Conservation (phyloP, 306 rosid genomes). For the Prunus davidiana region DNA sequence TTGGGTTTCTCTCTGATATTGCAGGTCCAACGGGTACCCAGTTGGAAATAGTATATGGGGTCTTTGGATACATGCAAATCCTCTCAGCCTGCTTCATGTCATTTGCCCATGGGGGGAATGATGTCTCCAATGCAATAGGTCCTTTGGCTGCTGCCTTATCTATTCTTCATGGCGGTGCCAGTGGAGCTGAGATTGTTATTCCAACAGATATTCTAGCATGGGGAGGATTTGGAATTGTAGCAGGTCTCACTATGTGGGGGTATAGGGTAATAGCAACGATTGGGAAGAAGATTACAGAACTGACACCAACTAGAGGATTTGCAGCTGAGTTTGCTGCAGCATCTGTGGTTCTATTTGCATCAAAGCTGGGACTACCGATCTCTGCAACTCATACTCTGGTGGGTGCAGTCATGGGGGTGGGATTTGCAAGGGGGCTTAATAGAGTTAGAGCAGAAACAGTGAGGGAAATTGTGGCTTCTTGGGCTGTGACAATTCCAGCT, state of each 20-base stretch:
- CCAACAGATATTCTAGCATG: constrained; percentile 95
- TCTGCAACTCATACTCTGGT: constrained; percentile 94
- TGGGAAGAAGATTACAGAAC: constrained; percentile 91
- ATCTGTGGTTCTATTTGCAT: constrained; percentile 83
- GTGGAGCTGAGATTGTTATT: constrained; percentile 65
- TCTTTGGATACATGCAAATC: constrained; percentile 92
- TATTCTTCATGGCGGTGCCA: constrained; percentile 66
- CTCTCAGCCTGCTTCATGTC: constrained; percentile 99
- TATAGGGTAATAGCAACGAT: constrained; percentile 94
- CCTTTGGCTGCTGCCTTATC: constrained; percentile 91
- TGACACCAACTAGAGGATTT: constrained; percentile 96
- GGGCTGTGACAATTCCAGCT: constrained; percentile 90
- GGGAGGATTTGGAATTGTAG: constrained; percentile 99
- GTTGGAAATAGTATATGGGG: constrained; percentile 88
- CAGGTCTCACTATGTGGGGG: constrained; percentile 94
- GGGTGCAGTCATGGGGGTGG: constrained; percentile 99
- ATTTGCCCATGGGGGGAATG: constrained; percentile 97
- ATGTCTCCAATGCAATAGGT: constrained; percentile 94
- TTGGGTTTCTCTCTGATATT: constrained; percentile 74
- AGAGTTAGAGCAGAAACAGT: constrained; percentile 90
- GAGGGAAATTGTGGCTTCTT: constrained; percentile 85
- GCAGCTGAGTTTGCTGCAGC: constrained; percentile 99
- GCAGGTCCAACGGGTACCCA: constrained; percentile 92
- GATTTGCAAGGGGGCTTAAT: constrained; percentile 93
- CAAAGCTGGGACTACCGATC: constrained; percentile 79